Conservation (phyloP, 1,284 basidiomycete genomes). For the Malassezia obtusa region DNA sequence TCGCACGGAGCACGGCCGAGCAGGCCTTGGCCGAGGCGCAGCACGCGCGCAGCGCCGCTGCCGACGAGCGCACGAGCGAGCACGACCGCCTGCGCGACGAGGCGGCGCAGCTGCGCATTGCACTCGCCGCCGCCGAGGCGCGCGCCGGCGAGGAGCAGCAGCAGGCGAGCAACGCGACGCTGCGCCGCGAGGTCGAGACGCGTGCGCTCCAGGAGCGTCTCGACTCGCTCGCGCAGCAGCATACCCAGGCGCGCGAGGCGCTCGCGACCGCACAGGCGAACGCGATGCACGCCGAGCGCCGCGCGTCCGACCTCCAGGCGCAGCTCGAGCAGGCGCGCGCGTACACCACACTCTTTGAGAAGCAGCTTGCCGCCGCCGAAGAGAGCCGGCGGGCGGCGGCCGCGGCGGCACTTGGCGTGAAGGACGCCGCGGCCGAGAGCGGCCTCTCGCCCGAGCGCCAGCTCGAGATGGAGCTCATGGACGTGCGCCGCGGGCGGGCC, state of each 20-base stretch:
- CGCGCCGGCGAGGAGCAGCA: constrained; percentile 52
- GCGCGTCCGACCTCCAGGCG: constrained; percentile 61
- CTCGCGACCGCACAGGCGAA: constrained; percentile 68
- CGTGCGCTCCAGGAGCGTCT: constrained; percentile 65
- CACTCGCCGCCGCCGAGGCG: constrained; percentile 19
- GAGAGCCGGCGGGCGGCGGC: constrained; percentile 38
- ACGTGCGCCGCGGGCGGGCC: constrained; percentile 44
- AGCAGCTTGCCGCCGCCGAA: constrained; percentile 12
- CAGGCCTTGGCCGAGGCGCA: constrained; percentile 1
- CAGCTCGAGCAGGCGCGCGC: constrained; percentile 68
- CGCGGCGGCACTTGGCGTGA: constrained; percentile 16
- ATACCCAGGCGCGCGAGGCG: constrained; percentile 62
- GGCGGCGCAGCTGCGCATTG: constrained; percentile 59
- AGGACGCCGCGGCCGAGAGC: neutral
- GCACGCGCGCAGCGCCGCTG: constrained; percentile 65
- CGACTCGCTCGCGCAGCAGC: constrained; percentile 63
- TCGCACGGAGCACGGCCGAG: constrained; percentile 6
- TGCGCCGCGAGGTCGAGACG: constrained; percentile 70
- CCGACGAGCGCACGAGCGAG: constrained; percentile 65
- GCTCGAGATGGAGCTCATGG: constrained; percentile 69
- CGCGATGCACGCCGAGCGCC: constrained; percentile 67
- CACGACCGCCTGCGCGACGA: constrained; percentile 63
- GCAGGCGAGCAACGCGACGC: constrained; percentile 37
- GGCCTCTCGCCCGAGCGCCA: constrained; percentile 61
- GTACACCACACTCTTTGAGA: constrained; percentile 74